These are phyloP conservation scores for Inga leiocalycina DNA, from an alignment of 306 rosid genomes.

Conservation along the genomic window DNA sequence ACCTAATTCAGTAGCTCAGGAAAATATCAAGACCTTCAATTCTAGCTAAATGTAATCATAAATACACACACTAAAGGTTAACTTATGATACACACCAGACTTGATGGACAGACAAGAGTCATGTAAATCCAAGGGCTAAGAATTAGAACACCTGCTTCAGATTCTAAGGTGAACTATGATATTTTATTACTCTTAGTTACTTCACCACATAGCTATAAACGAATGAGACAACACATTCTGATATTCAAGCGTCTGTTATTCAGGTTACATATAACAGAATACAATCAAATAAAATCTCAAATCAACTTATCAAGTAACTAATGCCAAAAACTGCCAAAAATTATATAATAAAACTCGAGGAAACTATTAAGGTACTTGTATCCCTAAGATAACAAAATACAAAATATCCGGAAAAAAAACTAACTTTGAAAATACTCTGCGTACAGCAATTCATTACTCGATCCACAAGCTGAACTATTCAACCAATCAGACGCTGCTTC, in stretches of 20 bases:
- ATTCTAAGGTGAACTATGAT: neutral
- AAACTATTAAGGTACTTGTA: neutral
- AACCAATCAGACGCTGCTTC: conserved; percentile 25
- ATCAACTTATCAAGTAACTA: neutral
- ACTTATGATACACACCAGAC: neutral
- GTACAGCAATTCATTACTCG: conserved; percentile 17
- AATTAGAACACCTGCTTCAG: conserved; percentile 1
- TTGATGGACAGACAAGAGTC: neutral
- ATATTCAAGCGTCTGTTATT: neutral
- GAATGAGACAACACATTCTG: neutral
- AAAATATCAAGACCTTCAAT: neutral
- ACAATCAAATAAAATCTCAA: neutral
- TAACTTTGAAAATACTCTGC: conserved; percentile 4
- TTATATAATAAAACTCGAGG: neutral
- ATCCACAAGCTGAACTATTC: neutral
- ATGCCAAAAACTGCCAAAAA: neutral
- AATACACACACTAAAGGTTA: neutral
- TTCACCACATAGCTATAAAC: neutral
- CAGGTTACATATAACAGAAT: neutral
- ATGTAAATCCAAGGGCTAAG: neutral
- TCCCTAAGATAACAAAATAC: neutral
- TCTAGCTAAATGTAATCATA: neutral
- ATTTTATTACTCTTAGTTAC: neutral
- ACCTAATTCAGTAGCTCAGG: neutral
- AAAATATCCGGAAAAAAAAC: neutral